phyloP scores from a whole-genome alignment of 257 asterid genomes.

The Forsythia suspensa region DNA sequence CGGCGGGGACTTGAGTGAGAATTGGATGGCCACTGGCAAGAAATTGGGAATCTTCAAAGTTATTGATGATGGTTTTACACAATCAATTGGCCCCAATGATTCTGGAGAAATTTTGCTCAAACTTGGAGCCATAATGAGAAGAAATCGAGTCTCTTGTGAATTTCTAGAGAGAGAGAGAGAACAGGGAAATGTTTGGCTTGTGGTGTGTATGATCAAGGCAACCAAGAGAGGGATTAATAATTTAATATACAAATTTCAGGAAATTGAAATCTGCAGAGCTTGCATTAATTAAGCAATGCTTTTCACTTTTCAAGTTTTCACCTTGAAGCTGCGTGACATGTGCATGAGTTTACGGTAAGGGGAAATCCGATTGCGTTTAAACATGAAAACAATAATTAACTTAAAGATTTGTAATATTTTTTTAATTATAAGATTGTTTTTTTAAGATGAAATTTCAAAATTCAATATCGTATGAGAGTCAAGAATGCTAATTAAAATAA shows the following conservation, averaged over 20 bases:
- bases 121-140: constrained; percentile 31
- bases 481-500: too few species aligned
- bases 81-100: constrained; percentile 10
- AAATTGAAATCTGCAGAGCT: neutral
- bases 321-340: neutral
- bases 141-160: neutral
- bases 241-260: constrained; percentile 11
- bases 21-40: constrained; percentile 30
- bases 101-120: constrained; percentile 23
- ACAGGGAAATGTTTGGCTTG: neutral
- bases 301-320: neutral
- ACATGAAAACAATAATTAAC: too few species aligned
- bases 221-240: constrained; percentile 15
- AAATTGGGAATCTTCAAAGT: constrained; percentile 21
- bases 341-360: neutral
- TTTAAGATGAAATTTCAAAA: too few species aligned
- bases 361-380: too few species aligned
- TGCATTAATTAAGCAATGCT: neutral
- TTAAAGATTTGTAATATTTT: too few species aligned
- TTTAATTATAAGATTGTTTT: too few species aligned
- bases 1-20: constrained; percentile 27
- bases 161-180: neutral
- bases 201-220: neutral
- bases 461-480: too few species aligned
- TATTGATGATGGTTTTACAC: constrained; percentile 18